phyloP scores from a whole-genome alignment of 164 flowering plant species.

The Piper longum region DNA sequence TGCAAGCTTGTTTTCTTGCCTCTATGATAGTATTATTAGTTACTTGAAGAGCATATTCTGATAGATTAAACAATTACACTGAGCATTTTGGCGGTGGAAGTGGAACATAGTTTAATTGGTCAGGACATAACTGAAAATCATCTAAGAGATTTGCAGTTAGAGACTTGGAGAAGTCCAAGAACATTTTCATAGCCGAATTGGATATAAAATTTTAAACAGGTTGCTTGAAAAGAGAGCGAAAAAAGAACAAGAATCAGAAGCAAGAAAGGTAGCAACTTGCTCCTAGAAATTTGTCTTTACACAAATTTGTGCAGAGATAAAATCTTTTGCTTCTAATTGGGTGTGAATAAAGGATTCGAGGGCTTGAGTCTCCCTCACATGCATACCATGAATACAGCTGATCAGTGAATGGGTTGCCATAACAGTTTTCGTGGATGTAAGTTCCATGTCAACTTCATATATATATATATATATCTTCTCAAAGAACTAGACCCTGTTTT shows the following conservation, averaged over 20 bases:
- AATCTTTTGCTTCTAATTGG: neutral
- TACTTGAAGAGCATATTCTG: neutral
- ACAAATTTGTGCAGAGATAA: neutral
- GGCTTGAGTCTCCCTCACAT: slow-evolving; percentile 9
- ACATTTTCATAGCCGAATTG: slow-evolving; percentile 1
- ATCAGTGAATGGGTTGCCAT: slow-evolving; percentile 8
- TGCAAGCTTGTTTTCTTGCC: too few species aligned
- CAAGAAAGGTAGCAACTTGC: slow-evolving; percentile 7
- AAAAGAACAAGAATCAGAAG: slow-evolving; percentile 7
- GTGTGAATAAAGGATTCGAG: slow-evolving; percentile 6
- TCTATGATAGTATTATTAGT: too few species aligned
- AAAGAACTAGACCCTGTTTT: neutral
- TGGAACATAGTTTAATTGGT: neutral
- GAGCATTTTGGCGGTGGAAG: neutral
- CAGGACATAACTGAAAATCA: slow-evolving; percentile 5
- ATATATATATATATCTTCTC: neutral
- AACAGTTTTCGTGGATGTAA: slow-evolving; percentile 1
- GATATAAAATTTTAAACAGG: neutral
- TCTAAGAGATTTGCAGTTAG: slow-evolving; percentile 6
- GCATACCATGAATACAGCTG: slow-evolving; percentile 10
- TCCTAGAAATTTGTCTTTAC: slow-evolving; percentile 3
- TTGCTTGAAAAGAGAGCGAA: neutral
- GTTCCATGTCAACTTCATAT: slow-evolving; percentile 2
- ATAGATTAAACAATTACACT: neutral
- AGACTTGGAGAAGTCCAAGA: neutral